Percentiles rank a stretch among this genome's conserved stretches.
These are phyloP conservation scores for Lithocarpus polystachyus DNA, from an alignment of 306 rosid species.

Conservation along the genomic window DNA sequence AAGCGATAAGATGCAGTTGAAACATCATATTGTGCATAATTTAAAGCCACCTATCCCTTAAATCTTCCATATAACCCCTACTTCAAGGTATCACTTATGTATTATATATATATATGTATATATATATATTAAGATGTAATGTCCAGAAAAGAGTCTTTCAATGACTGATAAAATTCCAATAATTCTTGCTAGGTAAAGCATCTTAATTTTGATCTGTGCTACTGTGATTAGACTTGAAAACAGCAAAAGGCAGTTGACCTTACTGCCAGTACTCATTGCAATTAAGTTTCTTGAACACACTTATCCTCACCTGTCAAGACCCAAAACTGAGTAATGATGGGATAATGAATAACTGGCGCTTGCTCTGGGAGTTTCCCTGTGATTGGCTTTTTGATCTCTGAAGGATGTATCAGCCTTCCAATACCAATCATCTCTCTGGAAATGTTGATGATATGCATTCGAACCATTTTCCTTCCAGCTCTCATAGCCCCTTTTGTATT, in stretches of 20 bases:
- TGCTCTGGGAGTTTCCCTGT: conserved; percentile 64
- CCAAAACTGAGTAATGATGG: conserved; percentile 91
- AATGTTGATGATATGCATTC: conserved; percentile 63
- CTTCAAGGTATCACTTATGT: too few species aligned
- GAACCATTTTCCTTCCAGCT: conserved; percentile 78
- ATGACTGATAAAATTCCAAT: neutral
- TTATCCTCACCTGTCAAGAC: conserved; percentile 83
- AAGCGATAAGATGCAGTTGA: neutral
- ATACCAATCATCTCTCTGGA: conserved; percentile 96
- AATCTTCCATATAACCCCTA: too few species aligned
- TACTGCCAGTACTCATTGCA: neutral
- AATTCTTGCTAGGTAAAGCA: neutral
- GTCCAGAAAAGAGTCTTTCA: neutral
- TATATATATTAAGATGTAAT: neutral
- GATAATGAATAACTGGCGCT: conserved; percentile 61
- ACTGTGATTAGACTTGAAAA: neutral
- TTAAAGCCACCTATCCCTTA: neutral
- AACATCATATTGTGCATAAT: neutral
- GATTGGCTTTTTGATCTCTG: conserved; percentile 55
- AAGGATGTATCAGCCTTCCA: conserved; percentile 81
- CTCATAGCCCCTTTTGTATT: conserved; percentile 65
- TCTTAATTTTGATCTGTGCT: neutral
- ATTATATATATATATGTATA: too few species aligned
- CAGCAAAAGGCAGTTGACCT: neutral
- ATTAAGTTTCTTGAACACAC: neutral